A percentile compares a stretch with the other conserved stretches of the same genome.
phyloP scores from a whole-genome alignment of 768 basidiomycete species.

The Pisolithus microcarpus region DNA sequence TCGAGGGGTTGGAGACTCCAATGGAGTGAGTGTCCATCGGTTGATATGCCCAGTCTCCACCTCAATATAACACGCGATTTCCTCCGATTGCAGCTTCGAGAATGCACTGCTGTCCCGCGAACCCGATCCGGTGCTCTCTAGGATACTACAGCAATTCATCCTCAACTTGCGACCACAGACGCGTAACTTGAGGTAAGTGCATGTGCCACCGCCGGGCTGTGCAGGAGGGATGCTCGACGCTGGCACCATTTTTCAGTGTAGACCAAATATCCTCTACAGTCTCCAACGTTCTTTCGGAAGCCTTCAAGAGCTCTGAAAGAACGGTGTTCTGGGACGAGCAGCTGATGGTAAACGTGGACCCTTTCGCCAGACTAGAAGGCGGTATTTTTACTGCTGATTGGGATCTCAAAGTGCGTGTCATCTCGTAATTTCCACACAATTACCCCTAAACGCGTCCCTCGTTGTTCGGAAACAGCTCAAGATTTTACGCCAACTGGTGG shows the following conservation, averaged over 20 bases:
- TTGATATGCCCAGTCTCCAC: constrained; percentile 12
- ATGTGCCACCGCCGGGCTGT: constrained; percentile 23
- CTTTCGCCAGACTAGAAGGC: constrained; percentile 56
- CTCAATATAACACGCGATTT: constrained; percentile 29
- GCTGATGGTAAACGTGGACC: constrained; percentile 60
- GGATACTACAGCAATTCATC: constrained; percentile 69
- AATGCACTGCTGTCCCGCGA: constrained; percentile 67
- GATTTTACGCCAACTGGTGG: constrained; percentile 77
- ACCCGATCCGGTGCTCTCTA: constrained; percentile 65
- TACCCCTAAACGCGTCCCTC: constrained; percentile 24
- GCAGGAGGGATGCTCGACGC: constrained; percentile 24
- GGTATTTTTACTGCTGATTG: constrained; percentile 78
- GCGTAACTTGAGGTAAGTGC: constrained; percentile 80
- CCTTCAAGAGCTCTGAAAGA: constrained; percentile 65
- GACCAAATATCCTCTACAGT: constrained; percentile 80
- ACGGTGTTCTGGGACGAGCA: constrained; percentile 79
- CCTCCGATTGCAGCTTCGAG: constrained; percentile 53
- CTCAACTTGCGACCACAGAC: constrained; percentile 78
- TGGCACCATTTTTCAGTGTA: constrained; percentile 42
- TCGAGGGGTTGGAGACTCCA: constrained; percentile 71
- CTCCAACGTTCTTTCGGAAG: constrained; percentile 59
- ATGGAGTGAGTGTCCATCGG: constrained; percentile 63
- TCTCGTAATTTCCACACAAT: constrained; percentile 18
- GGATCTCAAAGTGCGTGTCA: constrained; percentile 66
- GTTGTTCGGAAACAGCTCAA: constrained; percentile 48